Base-by-base conservation (phyloP, 176 grass and related monocot species). In the Elymus sibiricus region DNA sequence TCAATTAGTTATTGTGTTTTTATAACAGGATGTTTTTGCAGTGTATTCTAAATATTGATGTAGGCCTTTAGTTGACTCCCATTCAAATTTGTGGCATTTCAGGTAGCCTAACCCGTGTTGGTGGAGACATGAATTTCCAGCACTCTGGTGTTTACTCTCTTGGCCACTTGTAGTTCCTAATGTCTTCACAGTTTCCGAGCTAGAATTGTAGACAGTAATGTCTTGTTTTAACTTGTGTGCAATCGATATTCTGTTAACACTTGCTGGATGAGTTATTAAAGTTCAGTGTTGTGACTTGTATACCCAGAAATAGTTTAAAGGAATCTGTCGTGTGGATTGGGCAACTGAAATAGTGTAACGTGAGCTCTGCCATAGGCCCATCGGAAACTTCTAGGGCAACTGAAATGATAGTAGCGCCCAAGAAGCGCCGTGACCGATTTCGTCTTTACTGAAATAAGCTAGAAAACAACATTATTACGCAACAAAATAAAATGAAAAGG, bases 71-170 rank as follows among this genome's bases (percentile, higher is more conserved):
- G 15, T 25, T 87, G 21, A 73, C 43, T 2, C 5, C 19, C 12
- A 56, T 65, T 28, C 4, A 43, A 38, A 83, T 24, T 64, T 78
- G 21, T 86, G 2, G 9, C 34, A 74, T 90, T 11, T 66, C 74
- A 90, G 89, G 56, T 90, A 44, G n/a, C 58, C 44, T 43, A 73
- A 19, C 12, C 32, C 5, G 65, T 65, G 15, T 59, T 77, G n/a
- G 26, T 29, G 46, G 73, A 78, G 58, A 38, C 29, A 47, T 85
- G 67, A 59, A 68, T 74, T 74, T 27, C 66, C 27, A 44, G 22
- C 9, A 63, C 37, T 39, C 15, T n/a, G 9, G 31, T 87, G 15
- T 38, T 28, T 25, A 43, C 16, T 71, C 17, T 46, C 29, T 14
- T 44, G 6, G n/a, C n/a, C n/a, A n/a, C n/a, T n/a, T n/a, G n/a